Conservation (phyloP, 106 monocot genomes). For the Gastrodia elata region DNA sequence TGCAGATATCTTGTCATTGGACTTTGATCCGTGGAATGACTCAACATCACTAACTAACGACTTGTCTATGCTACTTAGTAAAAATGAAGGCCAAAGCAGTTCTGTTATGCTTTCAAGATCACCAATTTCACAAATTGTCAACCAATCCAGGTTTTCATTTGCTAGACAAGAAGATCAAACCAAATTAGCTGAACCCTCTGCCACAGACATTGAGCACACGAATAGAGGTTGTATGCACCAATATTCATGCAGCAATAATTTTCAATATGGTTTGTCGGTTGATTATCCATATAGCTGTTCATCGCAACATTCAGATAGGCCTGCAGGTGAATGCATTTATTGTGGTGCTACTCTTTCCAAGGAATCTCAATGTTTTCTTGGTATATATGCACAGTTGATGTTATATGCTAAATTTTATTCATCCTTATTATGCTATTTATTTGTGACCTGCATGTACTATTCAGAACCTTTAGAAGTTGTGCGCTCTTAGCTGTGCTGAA, state of each 20-base stretch:
- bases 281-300: constrained; percentile 7
- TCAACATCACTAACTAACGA: constrained; percentile 16
- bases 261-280: constrained; percentile 15
- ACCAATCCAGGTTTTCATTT: constrained; percentile 49
- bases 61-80: constrained; percentile 15
- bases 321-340: constrained; percentile 18
- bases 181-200: constrained; percentile 10
- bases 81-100: constrained; percentile 6
- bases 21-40: constrained; percentile 28
- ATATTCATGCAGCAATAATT: constrained; percentile 10
- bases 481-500: not conserved
- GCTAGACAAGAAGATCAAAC: constrained; percentile 46
- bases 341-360: not conserved
- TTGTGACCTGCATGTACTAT: not conserved
- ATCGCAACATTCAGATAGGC: constrained; percentile 11
- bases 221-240: constrained; percentile 8
- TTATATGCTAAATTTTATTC: not conserved
- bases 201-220: constrained; percentile 9
- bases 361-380: not conserved
- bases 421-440: not conserved
- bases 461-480: not conserved
- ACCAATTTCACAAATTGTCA: constrained; percentile 1
- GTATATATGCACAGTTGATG: not conserved
- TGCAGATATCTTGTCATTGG: constrained; percentile 17
- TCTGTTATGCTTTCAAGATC: constrained; percentile 11